Evolutionary conservation across 2,329 filamentous ascomycete genomes (phyloP).

Genomic region (Furcasterigmium furcatum): DNA sequence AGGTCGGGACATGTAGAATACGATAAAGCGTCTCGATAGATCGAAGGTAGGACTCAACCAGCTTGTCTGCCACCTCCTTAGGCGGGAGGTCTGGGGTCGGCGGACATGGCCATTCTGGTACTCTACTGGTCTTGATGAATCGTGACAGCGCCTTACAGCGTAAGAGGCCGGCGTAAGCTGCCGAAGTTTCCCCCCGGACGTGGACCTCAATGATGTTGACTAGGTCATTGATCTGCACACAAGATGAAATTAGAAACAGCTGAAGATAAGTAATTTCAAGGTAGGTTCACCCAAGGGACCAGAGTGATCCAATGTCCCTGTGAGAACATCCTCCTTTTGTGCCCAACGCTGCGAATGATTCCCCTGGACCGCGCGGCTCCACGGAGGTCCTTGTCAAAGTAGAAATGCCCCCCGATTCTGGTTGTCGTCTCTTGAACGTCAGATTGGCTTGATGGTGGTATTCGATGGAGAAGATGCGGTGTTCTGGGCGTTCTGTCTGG

Average conservation of each 20-base stretch:
- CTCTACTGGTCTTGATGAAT: slow-evolving; percentile 45
- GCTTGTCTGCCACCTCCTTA: slow-evolving; percentile 37
- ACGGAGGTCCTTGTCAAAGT: neutral
- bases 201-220: slow-evolving; percentile 38
- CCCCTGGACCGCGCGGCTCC: neutral
- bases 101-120: slow-evolving; percentile 42
- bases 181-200: slow-evolving; percentile 32
- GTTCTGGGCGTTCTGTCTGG: too few relatives aligned
- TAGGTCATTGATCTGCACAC: slow-evolving; percentile 37
- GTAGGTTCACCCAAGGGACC: slow-evolving; percentile 12
- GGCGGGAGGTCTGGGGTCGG: slow-evolving; percentile 42
- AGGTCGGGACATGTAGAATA: slow-evolving; percentile 48
- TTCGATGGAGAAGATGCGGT: too few relatives aligned
- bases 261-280: neutral
- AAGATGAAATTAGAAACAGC: too few relatives aligned
- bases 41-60: slow-evolving; percentile 46
- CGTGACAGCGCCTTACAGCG: slow-evolving; percentile 51
- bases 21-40: slow-evolving; percentile 45
- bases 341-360: slow-evolving; percentile 25
- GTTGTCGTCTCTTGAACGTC: neutral
- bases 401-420: neutral
- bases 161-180: slow-evolving; percentile 31
- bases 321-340: slow-evolving; percentile 41
- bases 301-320: slow-evolving; percentile 49
- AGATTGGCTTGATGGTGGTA: neutral